Base-by-base conservation (phyloP, 345 rosid species). In the Alliaria petiolata region DNA sequence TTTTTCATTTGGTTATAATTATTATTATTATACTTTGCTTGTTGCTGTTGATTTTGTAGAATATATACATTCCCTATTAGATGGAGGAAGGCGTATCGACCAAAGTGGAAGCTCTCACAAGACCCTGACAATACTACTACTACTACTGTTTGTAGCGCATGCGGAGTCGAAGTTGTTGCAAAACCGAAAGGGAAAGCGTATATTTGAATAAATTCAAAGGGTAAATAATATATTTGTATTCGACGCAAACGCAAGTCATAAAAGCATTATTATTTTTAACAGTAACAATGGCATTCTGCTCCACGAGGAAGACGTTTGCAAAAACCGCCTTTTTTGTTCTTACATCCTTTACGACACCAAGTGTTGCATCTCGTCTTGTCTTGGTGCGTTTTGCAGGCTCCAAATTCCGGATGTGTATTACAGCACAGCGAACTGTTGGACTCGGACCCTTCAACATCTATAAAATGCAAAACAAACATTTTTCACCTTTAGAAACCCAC, bases 201-300 rank as follows among this genome's bases (percentile, higher is more conserved):
- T n/a, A n/a, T n/a, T n/a, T n/a, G n/a, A n/a, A n/a, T n/a, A n/a
- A n/a, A n/a, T n/a, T n/a, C n/a, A n/a, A n/a, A n/a, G n/a, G n/a
- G n/a, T n/a, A n/a, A n/a, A 22, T 3, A 22, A 22, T 22, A 3
- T 22, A 22, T 1, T 22, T 22, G 25, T 22, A 22, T 3, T 22
- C 25, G 25, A 22, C 8, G 19, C 45, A 64, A 64, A 10, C 1
- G 55, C 42, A 12, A 12, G 1, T 11, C 17, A 26, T 14, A 3
- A 14, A 8, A 7, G 14, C 5, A 42, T 42, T n/a, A n/a, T n/a
- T n/a, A 11, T 6, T 31, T 1, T 40, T 13, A 67, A 35, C 52
- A 61, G 52, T 60, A 71, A 40, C 68, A 60, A 39, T 60, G 75
- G 51, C 67, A 71, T 19, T 61, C 16, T 50, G 30, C 2, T 38